Evolutionary conservation across 2,329 filamentous ascomycete species (phyloP).

Genomic region (Biscogniauxia marginata): DNA sequence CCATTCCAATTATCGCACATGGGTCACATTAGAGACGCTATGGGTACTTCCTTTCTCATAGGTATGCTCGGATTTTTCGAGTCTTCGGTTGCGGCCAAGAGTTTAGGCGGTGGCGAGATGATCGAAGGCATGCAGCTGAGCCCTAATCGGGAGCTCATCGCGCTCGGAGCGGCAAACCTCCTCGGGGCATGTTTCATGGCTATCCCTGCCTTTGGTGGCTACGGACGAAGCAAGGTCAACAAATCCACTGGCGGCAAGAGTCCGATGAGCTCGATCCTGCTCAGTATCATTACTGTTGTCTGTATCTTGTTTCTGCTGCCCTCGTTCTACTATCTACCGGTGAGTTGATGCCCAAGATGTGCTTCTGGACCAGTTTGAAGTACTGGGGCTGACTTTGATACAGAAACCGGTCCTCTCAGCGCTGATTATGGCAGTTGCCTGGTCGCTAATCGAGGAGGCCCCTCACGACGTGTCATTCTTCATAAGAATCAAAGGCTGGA

Average conservation of each 20-base stretch:
- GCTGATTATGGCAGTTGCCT: conserved; percentile 95
- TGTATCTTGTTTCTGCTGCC: conserved; percentile 81
- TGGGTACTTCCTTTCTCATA: conserved; percentile 91
- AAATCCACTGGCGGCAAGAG: conserved; percentile 87
- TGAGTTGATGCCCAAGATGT: conserved; percentile 45
- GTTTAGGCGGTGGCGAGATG: conserved; percentile 67
- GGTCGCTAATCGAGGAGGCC: conserved; percentile 90
- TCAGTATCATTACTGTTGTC: conserved; percentile 78
- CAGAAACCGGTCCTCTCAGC: conserved; percentile 90
- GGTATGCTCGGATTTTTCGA: conserved; percentile 98
- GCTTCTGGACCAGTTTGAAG: background rate
- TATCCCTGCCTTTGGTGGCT: conserved; percentile 91
- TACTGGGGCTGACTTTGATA: conserved; percentile 5
- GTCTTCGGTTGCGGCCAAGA: conserved; percentile 93
- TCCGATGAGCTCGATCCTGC: conserved; percentile 87
- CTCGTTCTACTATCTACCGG: conserved; percentile 94
- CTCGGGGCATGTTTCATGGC: conserved; percentile 89
- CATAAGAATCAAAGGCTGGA: conserved; percentile 78
- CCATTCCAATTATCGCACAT: conserved; percentile 77
- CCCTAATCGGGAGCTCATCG: conserved; percentile 89
- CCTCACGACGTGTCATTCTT: conserved; percentile 93
- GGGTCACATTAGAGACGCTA: conserved; percentile 77
- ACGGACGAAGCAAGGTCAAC: conserved; percentile 94
- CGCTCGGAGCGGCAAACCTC: conserved; percentile 87
- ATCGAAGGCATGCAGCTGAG: conserved; percentile 81